phyloP scores from a whole-genome alignment of 2,329 filamentous ascomycete species.

The Neofusicoccum cordaticola region DNA sequence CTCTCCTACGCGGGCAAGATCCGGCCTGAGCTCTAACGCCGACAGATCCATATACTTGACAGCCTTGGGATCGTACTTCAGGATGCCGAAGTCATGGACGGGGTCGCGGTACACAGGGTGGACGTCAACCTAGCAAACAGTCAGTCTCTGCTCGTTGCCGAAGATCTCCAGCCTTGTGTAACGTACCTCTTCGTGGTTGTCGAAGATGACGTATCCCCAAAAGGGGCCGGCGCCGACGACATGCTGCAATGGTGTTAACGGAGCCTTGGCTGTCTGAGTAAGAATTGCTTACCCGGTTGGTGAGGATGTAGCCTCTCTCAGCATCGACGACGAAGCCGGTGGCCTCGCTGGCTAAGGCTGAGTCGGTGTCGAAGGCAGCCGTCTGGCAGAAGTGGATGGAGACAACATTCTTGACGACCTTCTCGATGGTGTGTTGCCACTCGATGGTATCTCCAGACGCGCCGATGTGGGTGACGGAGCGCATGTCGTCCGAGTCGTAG shows the following conservation, averaged over 20 bases:
- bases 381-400: conserved; percentile 99
- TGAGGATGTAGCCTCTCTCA: conserved; percentile 69
- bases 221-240: conserved; percentile 95
- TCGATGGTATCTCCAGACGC: conserved; percentile 66
- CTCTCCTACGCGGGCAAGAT: conserved; percentile 79
- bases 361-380: conserved; percentile 95
- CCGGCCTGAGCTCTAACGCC: conserved; percentile 76
- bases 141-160: conserved; percentile 12
- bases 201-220: conserved; percentile 97
- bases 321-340: conserved; percentile 98
- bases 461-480: conserved; percentile 38
- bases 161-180: not conserved
- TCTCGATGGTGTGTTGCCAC: conserved; percentile 95
- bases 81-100: conserved; percentile 96
- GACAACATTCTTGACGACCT: conserved; percentile 90
- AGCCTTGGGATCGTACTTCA: conserved; percentile 90
- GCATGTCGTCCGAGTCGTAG: conserved; percentile 45
- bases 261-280: not conserved
- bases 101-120: conserved; percentile 96
- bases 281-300: conserved; percentile 41
- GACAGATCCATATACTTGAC: conserved; percentile 96
- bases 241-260: conserved; percentile 54
- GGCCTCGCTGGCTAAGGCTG: conserved; percentile 88
- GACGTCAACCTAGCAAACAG: conserved; percentile 70
- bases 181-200: conserved; percentile 83